Evolutionary conservation across 805 yeast species (phyloP).

Genomic region (Sungouiella blattae): DNA sequence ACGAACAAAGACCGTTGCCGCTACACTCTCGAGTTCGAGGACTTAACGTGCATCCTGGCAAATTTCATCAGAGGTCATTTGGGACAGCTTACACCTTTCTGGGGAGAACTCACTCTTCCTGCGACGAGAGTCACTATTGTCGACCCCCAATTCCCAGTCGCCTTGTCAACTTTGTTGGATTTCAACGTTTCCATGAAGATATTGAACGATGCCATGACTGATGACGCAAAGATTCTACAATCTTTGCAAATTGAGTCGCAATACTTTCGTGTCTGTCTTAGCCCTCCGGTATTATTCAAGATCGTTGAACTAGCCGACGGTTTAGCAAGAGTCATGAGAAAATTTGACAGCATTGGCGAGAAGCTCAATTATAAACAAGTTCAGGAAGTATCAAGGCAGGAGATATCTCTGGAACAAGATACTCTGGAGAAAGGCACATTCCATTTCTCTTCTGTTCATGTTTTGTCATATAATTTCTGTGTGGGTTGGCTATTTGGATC

Average conservation of each 20-base stretch:
- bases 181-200: slow-evolving; percentile 43
- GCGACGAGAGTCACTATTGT: slow-evolving; percentile 39
- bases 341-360: not conserved
- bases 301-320: slow-evolving; percentile 33
- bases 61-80: not conserved
- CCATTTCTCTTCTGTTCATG: slow-evolving; percentile 49
- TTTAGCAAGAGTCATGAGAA: not conserved
- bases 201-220: slow-evolving; percentile 27
- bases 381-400: too few relatives aligned
- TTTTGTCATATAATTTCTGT: slow-evolving; percentile 63
- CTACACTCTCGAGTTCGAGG: slow-evolving; percentile 35
- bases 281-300: slow-evolving; percentile 46
- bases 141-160: slow-evolving; percentile 36
- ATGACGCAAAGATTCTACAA: slow-evolving; percentile 24
- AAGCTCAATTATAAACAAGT: too few relatives aligned
- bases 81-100: slow-evolving; percentile 20
- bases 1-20: slow-evolving; percentile 28
- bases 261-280: slow-evolving; percentile 54
- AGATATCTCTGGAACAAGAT: slow-evolving; percentile 1
- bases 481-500: slow-evolving; percentile 75
- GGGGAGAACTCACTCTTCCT: slow-evolving; percentile 42
- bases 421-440: not conserved
- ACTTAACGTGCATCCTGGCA: slow-evolving; percentile 6
- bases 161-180: slow-evolving; percentile 42
- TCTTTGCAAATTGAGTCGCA: slow-evolving; percentile 57